Conservation (phyloP, 169 alveolate species). For the Perkinsus olseni region DNA sequence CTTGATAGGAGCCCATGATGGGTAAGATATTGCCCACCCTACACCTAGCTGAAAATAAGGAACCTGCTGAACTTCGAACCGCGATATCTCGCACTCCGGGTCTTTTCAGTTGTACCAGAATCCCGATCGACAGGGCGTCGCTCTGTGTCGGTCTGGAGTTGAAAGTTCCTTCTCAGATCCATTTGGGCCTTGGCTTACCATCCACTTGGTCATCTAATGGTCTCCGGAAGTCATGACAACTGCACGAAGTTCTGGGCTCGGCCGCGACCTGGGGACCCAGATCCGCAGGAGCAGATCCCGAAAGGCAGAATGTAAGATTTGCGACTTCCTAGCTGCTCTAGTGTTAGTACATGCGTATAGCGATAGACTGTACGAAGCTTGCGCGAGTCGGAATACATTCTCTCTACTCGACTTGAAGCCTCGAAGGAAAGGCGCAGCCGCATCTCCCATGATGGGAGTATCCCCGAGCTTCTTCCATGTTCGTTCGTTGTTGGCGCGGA, state of each 20-base stretch:
- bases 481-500: too few species aligned
- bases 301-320: not conserved
- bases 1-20: conserved; percentile 20
- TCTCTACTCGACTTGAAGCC: too few species aligned
- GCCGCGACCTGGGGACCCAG: not conserved
- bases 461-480: too few species aligned
- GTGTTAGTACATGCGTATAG: too few species aligned
- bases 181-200: conserved; percentile 54
- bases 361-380: too few species aligned
- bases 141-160: not conserved
- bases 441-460: too few species aligned
- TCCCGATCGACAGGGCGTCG: too few species aligned
- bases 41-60: not conserved
- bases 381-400: too few species aligned
- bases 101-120: not conserved
- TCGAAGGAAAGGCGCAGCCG: too few species aligned
- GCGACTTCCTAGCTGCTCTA: too few species aligned
- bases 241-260: conserved; percentile 45
- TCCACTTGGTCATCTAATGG: conserved; percentile 51
- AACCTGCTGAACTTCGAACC: too few species aligned
- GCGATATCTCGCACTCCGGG: too few species aligned
- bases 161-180: not conserved
- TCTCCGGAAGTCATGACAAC: conserved; percentile 54
- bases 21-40: conserved; percentile 10
- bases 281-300: not conserved